Base-by-base conservation (phyloP, 1,284 basidiomycete species). In the Meira miltonrushii region DNA sequence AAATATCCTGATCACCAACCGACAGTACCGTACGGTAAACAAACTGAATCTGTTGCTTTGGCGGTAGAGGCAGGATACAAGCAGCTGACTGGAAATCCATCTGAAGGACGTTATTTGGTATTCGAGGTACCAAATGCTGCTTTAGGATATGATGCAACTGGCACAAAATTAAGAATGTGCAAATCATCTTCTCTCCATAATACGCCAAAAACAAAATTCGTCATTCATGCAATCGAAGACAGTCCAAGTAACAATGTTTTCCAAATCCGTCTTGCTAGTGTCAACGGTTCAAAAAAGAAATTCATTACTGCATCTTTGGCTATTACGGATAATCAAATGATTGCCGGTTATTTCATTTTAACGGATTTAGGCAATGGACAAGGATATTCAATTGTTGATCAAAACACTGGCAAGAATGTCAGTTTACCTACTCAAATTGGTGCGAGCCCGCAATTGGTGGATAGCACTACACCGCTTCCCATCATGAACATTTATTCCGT, bases 91-190 rank as follows among this genome's bases (percentile, higher is more conserved):
- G 71, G 71, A 12, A 60, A 57, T 12, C 61, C 65, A 10, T 66
- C 67, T 41, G 71, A 73, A 59, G 71, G 71, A 19, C 71, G 68
- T 17, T 73, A 51, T 55, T 64, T 62, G 11, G 58, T 59, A 25
- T 65, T 74, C 43, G 71, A 74, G 49, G 50, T 59, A 1, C 28
- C 47, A 37, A 51, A 58, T 17, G 15, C 52, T 9, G 71, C 71
- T 15, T 62, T 74, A 12, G 21, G 44, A 13, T 23, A 44, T 37
- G 3, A 23, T 1, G 33, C 15, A 38, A n/a, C 39, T n/a, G 15
- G 15, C 12, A 50, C 47, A n/a, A 53, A 41, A 41, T 41, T 64
- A 4, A 8, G 46, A 23, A n/a, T 55, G 17, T 39, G 21, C 2
- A 28, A 54, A 13, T 38, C 39, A 0, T 17, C 39, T 39, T 21